These are phyloP conservation scores for Solanum sejunctum DNA, from an alignment of 257 asterid species.

Conservation along the genomic window DNA sequence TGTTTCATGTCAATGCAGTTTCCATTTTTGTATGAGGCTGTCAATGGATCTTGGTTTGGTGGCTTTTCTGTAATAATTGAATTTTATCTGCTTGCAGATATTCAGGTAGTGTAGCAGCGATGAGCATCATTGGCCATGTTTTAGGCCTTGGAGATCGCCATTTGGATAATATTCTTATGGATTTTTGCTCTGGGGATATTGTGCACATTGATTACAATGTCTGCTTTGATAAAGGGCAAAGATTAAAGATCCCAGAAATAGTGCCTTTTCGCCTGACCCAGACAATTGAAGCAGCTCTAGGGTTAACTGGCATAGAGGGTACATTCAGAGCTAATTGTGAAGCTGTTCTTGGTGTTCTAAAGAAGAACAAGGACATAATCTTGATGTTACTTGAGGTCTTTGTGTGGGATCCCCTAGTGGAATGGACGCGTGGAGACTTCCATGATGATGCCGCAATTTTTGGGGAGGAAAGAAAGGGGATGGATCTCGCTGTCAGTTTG, in stretches of 20 bases:
- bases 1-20: background rate
- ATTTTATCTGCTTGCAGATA: constrained; percentile 44
- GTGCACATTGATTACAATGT: constrained; percentile 97
- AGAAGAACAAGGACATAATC: constrained; percentile 88
- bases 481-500: constrained; percentile 99
- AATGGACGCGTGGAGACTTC: constrained; percentile 97
- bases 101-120: constrained; percentile 89
- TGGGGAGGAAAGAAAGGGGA: constrained; percentile 98
- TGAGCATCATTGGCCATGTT: constrained; percentile 93
- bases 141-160: constrained; percentile 98
- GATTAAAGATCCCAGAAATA: constrained; percentile 92
- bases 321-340: constrained; percentile 91
- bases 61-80: background rate
- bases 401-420: constrained; percentile 99
- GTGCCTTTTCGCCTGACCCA: constrained; percentile 99
- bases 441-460: constrained; percentile 98
- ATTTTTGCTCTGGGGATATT: constrained; percentile 85
- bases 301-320: constrained; percentile 93
- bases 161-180: constrained; percentile 93
- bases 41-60: background rate
- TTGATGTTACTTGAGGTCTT: constrained; percentile 86
- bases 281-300: constrained; percentile 92
- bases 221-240: constrained; percentile 97
- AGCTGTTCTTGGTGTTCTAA: constrained; percentile 77
- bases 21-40: background rate